Evolutionary conservation across 2,329 filamentous ascomycete genomes (phyloP), one percentile per base, ranked within the genome.

Genomic region (Ilyonectria robusta): DNA sequence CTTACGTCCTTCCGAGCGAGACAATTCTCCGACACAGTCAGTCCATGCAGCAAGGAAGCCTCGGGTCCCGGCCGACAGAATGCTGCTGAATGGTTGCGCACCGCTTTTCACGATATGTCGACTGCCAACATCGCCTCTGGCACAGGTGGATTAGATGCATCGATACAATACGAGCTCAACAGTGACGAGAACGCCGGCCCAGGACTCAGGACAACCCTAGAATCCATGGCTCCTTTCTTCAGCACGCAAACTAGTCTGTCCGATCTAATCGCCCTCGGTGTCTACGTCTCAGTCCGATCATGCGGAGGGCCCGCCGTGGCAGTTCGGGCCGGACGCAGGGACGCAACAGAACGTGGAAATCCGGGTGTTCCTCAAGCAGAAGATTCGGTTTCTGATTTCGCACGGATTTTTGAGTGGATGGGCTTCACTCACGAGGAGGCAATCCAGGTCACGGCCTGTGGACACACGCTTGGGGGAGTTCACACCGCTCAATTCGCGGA

Each of bases 101-200:
- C 86, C 3, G 88, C 84, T 26, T 91, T 91, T 68, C 89, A 91
- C 77, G 89, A 91, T 75, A 88, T 90, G 84, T 81, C 87, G 5
- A 88, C 87, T 3, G 84, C 82, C 33, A 88, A 87, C 71, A 76
- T 80, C 13, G 84, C 79, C 67, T 81, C 79, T 33, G 81, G 82
- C 42, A 78, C 77, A 5, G 89, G 89, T 40, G 89, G 89, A 1
- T 67, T 91, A 42, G 89, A 91, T 71, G 88, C 80, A 15, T 91
- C 88, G 5, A 79, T 91, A 33, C 86, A 88, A 67, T 91, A 86
- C 72, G 89, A 91, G 78, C 78, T 89, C 21, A 80, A 77, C 33
- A 84, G 82, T 62, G 82, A 83, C 42, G 89, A 91, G 70, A 90
- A 91, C 70, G 80, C 84, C 2, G 89, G 89, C 0, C 81, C 86